phyloP scores from a whole-genome alignment of 257 asterid genomes.

The Echites panduratus region DNA sequence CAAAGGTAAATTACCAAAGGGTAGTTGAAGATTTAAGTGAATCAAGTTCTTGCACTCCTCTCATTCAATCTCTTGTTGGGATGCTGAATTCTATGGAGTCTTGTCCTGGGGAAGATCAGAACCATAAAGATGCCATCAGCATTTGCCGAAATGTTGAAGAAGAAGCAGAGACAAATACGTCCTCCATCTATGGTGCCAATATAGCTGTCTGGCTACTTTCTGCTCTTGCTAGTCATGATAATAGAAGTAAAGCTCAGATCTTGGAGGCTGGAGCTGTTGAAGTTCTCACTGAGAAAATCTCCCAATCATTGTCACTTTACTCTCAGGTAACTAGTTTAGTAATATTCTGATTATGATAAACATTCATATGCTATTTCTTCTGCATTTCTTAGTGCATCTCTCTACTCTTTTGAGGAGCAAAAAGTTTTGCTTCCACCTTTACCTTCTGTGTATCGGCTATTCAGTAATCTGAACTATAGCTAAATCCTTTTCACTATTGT shows the following conservation, averaged over 20 bases:
- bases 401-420: neutral
- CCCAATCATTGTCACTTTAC: constrained; percentile 58
- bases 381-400: neutral
- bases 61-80: constrained; percentile 73
- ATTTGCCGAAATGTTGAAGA: constrained; percentile 57
- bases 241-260: constrained; percentile 61
- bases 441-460: neutral
- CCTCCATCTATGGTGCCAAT: constrained; percentile 64
- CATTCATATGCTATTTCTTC: neutral
- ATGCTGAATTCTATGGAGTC: constrained; percentile 54
- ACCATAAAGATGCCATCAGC: constrained; percentile 48
- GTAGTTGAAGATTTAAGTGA: constrained; percentile 67
- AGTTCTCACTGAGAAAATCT: constrained; percentile 74
- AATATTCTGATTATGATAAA: neutral
- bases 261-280: constrained; percentile 94
- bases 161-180: constrained; percentile 57
- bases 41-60: constrained; percentile 53
- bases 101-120: constrained; percentile 47
- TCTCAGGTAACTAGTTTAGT: constrained; percentile 44
- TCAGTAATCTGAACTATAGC: constrained; percentile 3
- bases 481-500: neutral
- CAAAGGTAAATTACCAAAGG: constrained; percentile 75
- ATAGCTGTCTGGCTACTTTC: constrained; percentile 91
- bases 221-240: constrained; percentile 72
- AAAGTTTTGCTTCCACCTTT: neutral